Base-by-base conservation (phyloP, 768 basidiomycete species). In the Fibroporia radiculosa region DNA sequence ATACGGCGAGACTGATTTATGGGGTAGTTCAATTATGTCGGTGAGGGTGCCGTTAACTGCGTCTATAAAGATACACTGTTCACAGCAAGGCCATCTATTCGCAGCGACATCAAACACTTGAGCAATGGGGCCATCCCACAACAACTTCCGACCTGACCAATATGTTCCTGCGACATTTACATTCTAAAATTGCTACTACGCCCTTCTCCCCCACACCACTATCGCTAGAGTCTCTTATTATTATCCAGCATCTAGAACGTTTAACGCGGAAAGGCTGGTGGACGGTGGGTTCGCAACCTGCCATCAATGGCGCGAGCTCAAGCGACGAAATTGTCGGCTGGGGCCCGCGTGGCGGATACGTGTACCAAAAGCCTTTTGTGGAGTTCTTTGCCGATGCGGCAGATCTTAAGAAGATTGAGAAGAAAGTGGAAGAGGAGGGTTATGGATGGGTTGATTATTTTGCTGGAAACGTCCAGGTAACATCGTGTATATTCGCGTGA, bases 281-380 rank as follows among this genome's bases (percentile, higher is more conserved):
- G 93, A 97, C 96, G 4, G 85, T 99, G 16, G 90, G 90, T 1
- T 95, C 92, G 10, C 96, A 99, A 60, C 96, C 96, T 18, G 88
- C 93, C 0, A 81, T 97, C 4, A 85, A 98, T 56, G 88, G 84
- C 4, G 76, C 69, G 4, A 67, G 65, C 25, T 92, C 89, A 2
- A 77, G 75, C 12, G 86, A 98, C 61, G 68, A 75, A 18, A 66
- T 85, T 0, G 78, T 95, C 48, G 96, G 96, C 4, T 99, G 95
- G 85, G 96, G 96, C 2, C 96, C 96, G 11, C 70, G 72, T 44
- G 81, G 80, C 5, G 96, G 96, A 6, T 95, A 93, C 64, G 89
- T 99, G 7, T 99, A 88, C 65, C 96, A 99, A 66, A 99, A 99
- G 66, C 79, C 84, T 12, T 99, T 97, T 58, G 91, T 97, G 7